Evolutionary conservation across 2,329 filamentous ascomycete genomes (phyloP), one percentile per base, ranked within the genome.

Genomic region (Macrophomina phaseolina): DNA sequence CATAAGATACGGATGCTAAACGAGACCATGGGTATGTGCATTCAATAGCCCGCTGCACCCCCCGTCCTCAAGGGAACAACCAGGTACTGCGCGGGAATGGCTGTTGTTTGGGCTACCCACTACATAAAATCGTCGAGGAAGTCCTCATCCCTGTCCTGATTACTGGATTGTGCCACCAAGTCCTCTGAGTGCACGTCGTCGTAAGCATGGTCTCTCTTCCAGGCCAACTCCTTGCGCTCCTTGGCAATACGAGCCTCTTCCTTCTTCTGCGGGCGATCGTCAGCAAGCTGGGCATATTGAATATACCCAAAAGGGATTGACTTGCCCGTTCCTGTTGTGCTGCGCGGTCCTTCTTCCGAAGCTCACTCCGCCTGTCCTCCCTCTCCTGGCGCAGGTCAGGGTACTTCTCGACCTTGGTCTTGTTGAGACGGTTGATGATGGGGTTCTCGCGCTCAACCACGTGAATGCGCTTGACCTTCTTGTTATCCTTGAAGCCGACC

Each of bases 351-450:
- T 83, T 85, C 76, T 88, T 90, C 70, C 93, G 85, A 71, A 94
- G 81, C 79, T 91, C 88, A 72, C 88, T 89, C 68, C 90, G 80
- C 49, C 88, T 86, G 60, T 92, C 91, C 65, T 97, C 93, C 76
- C 90, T 91, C 81, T 97, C 94, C 75, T 90, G 87, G 67, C 86
- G 84, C 12, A 99, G 82, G 76, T 98, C 92, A 0, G 94, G 93
- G 76, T 90, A 92, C 78, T 90, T 92, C 81, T 98, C 94, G 40
- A 91, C 87, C 72, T 91, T 93, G 42, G 95, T 99, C 85, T 98
- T 99, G 83, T 97, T 98, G 70, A 99, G 87, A n/a, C 95, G 89
- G 82, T 99, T 99, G 82, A 99, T 88, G 74, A 97, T 93, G 60
- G 89, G 82, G 78, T 99, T 99, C 77, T 96, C 92, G 63, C 94